phyloP scores from a whole-genome alignment of 1,139 yeast species.

The Geotrichum restrictum region DNA sequence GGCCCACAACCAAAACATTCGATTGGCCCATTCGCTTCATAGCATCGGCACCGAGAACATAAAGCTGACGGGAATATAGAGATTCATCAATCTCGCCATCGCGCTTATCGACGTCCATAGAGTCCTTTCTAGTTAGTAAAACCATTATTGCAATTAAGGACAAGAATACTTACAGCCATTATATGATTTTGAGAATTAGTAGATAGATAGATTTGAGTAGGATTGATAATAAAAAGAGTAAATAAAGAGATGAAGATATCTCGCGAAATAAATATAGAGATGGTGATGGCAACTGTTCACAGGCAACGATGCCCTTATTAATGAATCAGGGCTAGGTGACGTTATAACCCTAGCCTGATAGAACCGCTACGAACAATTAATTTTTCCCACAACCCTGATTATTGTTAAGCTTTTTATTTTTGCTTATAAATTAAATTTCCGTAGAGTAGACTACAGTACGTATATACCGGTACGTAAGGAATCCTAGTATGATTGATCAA shows the following conservation, averaged over 20 bases:
- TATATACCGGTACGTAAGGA: too few species aligned
- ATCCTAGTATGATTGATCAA: too few species aligned
- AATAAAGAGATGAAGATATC: neutral
- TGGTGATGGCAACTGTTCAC: neutral
- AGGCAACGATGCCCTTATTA: neutral
- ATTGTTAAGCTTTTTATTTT: too few species aligned
- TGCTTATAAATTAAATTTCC: too few species aligned
- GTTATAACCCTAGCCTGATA: neutral
- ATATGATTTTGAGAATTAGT: neutral
- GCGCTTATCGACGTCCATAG: conserved; percentile 20
- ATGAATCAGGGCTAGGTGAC: conserved; percentile 1
- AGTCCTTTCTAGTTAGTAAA: conserved; percentile 13
- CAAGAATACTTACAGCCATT: conserved; percentile 14
- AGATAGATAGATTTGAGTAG: neutral
- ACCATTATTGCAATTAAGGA: neutral
- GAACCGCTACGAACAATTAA: too few species aligned
- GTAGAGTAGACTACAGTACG: too few species aligned
- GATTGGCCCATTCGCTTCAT: conserved; percentile 96
- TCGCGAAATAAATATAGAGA: neutral
- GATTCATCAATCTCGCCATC: conserved; percentile 23
- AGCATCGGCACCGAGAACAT: conserved; percentile 92
- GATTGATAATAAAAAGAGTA: neutral
- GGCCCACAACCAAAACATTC: conserved; percentile 80
- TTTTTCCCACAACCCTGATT: too few species aligned
- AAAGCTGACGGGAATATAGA: conserved; percentile 33